Evolutionary conservation across 139 green algal genomes (phyloP).

Genomic region (Coccomyxa sp.): DNA sequence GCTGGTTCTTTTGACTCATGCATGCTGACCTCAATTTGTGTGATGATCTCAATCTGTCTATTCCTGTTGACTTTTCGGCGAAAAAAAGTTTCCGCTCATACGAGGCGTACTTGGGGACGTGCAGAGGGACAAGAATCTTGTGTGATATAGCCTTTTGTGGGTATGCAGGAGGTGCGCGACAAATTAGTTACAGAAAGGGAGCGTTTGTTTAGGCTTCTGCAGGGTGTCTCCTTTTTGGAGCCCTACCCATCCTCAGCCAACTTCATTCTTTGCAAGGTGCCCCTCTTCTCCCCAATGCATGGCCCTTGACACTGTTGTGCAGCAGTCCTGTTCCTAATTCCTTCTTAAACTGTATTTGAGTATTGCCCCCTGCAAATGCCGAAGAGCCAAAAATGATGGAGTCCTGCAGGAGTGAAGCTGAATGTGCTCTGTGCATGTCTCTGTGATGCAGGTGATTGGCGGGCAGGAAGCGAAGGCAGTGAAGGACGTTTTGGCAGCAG

Average conservation of each 20-base stretch:
- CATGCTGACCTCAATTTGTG: conserved; percentile 1
- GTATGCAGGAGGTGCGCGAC: conserved; percentile 53
- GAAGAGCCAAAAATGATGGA: no score
- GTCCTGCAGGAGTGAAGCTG: no score
- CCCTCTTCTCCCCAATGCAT: background rate
- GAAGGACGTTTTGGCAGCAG: conserved; percentile 75
- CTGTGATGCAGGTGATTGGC: background rate
- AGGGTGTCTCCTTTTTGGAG: conserved; percentile 76
- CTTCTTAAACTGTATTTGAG: no score
- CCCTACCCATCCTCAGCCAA: conserved; percentile 91
- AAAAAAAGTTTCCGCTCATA: no score
- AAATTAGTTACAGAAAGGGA: conserved; percentile 81
- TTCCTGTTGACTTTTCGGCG: background rate
- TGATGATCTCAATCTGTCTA: background rate
- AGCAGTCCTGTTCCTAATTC: no score
- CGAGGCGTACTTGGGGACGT: background rate
- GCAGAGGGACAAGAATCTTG: no score
- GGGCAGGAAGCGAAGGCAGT: conserved; percentile 69
- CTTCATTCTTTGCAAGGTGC: conserved; percentile 93
- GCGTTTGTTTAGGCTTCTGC: conserved; percentile 59
- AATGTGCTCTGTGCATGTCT: no score
- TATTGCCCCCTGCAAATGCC: no score
- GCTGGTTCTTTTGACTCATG: background rate
- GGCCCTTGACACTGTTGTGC: no score
- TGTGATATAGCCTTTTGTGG: background rate